Conservation (phyloP, 2,329 filamentous ascomycete species). For the Lecanicillium sp. region DNA sequence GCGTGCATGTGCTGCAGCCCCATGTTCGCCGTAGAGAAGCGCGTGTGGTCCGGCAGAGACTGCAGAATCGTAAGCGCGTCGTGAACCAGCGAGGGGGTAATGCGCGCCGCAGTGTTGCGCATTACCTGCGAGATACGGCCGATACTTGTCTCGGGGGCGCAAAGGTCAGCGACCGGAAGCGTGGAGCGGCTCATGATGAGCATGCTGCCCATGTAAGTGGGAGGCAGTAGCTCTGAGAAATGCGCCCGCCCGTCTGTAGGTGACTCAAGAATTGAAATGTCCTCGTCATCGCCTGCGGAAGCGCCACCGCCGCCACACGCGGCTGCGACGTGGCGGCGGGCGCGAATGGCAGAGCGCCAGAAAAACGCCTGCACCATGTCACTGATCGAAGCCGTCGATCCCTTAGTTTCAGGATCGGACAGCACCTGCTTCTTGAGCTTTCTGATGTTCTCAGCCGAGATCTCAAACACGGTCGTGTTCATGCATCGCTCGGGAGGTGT, state of each 20-base stretch:
- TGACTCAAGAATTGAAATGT: conserved; percentile 28
- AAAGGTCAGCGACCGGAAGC: conserved; percentile 22
- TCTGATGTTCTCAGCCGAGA: conserved; percentile 25
- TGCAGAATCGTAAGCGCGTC: conserved; percentile 25
- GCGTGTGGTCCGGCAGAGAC: conserved; percentile 22
- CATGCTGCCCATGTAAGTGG: conserved; percentile 25
- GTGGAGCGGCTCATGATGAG: conserved; percentile 24
- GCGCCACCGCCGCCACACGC: conserved; percentile 17
- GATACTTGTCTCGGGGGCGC: conserved; percentile 22
- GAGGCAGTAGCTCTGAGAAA: conserved; percentile 24
- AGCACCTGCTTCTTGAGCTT: conserved; percentile 26
- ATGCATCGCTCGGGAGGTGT: conserved; percentile 22
- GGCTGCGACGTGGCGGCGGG: conserved; percentile 28
- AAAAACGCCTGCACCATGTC: conserved; percentile 36
- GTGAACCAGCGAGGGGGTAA: conserved; percentile 23
- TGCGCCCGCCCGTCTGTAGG: conserved; percentile 27
- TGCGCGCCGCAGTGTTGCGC: conserved; percentile 21
- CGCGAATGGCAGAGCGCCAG: conserved; percentile 31
- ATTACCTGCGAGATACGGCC: conserved; percentile 20
- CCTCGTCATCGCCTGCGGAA: conserved; percentile 16
- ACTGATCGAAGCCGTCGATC: conserved; percentile 25
- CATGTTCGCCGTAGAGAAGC: conserved; percentile 22
- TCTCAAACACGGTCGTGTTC: conserved; percentile 26
- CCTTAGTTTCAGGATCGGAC: conserved; percentile 20
- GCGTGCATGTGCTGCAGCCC: conserved; percentile 23